Percentiles rank a stretch among this genome's conserved stretches.
Evolutionary conservation across 2,329 filamentous ascomycete genomes (phyloP).

Genomic region (Byssothecium circinans): DNA sequence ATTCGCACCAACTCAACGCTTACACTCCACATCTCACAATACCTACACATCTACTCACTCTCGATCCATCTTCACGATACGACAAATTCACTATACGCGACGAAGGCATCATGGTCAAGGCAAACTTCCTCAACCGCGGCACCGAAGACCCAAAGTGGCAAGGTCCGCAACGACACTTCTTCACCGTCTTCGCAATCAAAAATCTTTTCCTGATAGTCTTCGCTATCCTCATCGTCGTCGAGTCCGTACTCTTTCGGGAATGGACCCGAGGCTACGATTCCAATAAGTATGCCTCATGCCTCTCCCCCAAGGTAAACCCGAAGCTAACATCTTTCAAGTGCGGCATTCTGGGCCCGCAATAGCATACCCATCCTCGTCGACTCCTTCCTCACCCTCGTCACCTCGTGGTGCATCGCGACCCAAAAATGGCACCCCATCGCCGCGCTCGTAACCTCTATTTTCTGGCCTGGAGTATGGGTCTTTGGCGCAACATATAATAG

Average conservation of each 20-base stretch:
- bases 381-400: slow-evolving; percentile 1
- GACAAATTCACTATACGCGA: too few species aligned
- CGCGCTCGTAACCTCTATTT: slow-evolving; percentile 5
- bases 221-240: slow-evolving; percentile 15
- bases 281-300: neutral
- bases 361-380: slow-evolving; percentile 4
- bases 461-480: slow-evolving; percentile 1
- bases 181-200: slow-evolving; percentile 12
- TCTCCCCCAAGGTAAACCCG: neutral
- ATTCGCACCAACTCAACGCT: too few species aligned
- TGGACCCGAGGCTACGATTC: slow-evolving; percentile 1
- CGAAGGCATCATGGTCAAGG: too few species aligned
- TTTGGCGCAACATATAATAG: neutral
- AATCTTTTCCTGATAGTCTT: slow-evolving; percentile 11
- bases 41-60: too few species aligned
- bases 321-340: neutral
- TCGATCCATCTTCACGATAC: too few species aligned
- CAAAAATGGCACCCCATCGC: slow-evolving; percentile 6
- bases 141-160: slow-evolving; percentile 13
- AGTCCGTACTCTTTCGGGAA: slow-evolving; percentile 6
- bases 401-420: neutral
- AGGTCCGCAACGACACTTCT: slow-evolving; percentile 12
- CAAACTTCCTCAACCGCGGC: neutral
- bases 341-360: slow-evolving; percentile 1
- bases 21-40: too few species aligned